A percentile compares a stretch with the other conserved stretches of the same genome.
Conservation (phyloP, 164 flowering plant genomes). For the Tetrastigma voinierianum region DNA sequence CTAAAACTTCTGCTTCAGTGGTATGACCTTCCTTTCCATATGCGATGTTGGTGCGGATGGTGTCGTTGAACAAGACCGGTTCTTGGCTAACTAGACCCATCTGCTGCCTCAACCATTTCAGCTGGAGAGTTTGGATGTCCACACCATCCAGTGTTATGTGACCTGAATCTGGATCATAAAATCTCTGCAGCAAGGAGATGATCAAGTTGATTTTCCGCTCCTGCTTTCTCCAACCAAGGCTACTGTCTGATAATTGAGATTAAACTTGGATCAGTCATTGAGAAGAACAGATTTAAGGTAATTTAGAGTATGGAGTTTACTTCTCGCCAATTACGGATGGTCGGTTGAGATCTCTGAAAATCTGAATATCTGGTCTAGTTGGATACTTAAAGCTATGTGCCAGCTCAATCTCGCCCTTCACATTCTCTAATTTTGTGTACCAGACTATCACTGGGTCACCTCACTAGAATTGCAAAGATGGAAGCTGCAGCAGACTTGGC, state of each 20-base stretch:
- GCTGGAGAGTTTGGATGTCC: conserved; percentile 45
- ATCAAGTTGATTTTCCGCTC: conserved; percentile 62
- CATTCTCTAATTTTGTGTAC: conserved; percentile 23
- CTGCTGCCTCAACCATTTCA: conserved; percentile 71
- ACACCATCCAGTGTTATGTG: conserved; percentile 49
- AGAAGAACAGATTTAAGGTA: neutral
- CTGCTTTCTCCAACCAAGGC: conserved; percentile 66
- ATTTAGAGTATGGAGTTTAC: conserved; percentile 12
- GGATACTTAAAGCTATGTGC: conserved; percentile 53
- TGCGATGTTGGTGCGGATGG: conserved; percentile 52
- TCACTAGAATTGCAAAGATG: conserved; percentile 42
- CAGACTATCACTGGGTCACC: conserved; percentile 44
- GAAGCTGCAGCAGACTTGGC: conserved; percentile 46
- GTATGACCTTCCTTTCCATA: conserved; percentile 50
- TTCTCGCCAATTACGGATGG: conserved; percentile 46
- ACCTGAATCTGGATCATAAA: conserved; percentile 62
- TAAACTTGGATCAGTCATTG: neutral
- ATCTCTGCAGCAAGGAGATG: conserved; percentile 58
- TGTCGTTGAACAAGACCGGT: conserved; percentile 48
- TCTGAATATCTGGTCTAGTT: conserved; percentile 46
- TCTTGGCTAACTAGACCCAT: conserved; percentile 82
- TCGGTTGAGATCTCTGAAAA: conserved; percentile 41
- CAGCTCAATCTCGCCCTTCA: conserved; percentile 50
- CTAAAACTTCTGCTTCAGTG: conserved; percentile 42
- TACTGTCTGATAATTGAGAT: conserved; percentile 34